Conservation (phyloP, 371 early-diverging fungal species). For the Syncephalis fuscata region DNA sequence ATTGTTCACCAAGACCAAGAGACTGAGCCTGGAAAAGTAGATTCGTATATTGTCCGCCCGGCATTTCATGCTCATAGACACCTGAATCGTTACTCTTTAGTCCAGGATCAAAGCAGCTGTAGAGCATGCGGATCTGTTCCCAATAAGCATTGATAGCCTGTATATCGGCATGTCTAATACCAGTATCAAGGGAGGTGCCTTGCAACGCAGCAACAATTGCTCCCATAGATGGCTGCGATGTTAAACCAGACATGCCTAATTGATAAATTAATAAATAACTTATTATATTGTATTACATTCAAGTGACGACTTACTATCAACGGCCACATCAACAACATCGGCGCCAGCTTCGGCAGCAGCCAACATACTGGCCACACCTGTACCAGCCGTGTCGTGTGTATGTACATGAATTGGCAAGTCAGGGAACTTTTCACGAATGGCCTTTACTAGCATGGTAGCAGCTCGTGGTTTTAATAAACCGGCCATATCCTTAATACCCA, state of each 20-base stretch:
- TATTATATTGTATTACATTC: too few species aligned
- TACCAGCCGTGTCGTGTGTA: conserved; percentile 94
- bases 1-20: conserved; percentile 79
- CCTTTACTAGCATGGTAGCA: conserved; percentile 59
- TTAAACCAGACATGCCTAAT: conserved; percentile 69
- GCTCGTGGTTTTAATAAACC: conserved; percentile 86
- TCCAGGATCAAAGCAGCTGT: conserved; percentile 87
- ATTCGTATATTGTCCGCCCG: conserved; percentile 94
- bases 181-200: conserved; percentile 57
- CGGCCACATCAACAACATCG: conserved; percentile 82
- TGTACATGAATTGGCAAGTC: conserved; percentile 88
- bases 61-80: conserved; percentile 92
- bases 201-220: conserved; percentile 75
- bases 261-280: too few species aligned
- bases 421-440: conserved; percentile 77
- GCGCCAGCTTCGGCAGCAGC: conserved; percentile 88
- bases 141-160: conserved; percentile 81
- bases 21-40: conserved; percentile 89
- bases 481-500: conserved; percentile 96
- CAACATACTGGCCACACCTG: conserved; percentile 88
- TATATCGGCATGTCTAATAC: conserved; percentile 59
- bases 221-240: conserved; percentile 95
- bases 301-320: conserved; percentile 32
- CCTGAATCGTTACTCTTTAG: conserved; percentile 75
- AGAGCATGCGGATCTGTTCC: conserved; percentile 85